Conservation (phyloP, 208 protist species). For the Trypanosomatidae sp. region DNA sequence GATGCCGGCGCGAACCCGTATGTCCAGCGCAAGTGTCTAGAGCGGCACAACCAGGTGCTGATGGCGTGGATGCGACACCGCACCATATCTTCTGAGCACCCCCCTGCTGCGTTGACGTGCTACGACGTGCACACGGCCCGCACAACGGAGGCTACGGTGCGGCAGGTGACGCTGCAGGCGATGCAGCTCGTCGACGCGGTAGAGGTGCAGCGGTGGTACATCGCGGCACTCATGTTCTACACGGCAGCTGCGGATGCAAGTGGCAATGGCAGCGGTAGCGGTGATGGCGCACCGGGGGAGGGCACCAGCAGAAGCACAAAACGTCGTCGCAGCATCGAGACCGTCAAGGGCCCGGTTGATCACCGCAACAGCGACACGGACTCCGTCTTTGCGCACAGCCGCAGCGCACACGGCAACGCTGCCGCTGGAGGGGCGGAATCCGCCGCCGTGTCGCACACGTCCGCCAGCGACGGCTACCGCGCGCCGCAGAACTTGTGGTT, state of each 20-base stretch:
- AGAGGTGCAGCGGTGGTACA: conserved; percentile 61
- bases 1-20: no score
- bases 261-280: no score
- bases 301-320: no score
- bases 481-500: conserved; percentile 55
- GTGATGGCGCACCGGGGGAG: no score
- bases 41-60: conserved; percentile 27
- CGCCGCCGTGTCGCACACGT: neutral
- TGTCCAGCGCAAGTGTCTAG: conserved; percentile 1
- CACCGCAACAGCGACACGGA: no score
- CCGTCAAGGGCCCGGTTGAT: no score
- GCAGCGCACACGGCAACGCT: neutral
- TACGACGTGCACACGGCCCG: conserved; percentile 18
- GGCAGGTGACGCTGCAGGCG: conserved; percentile 30
- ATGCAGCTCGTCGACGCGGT: conserved; percentile 44
- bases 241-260: neutral
- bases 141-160: conserved; percentile 24
- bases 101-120: neutral
- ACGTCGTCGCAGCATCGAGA: no score
- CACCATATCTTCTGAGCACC: neutral
- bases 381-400: neutral
- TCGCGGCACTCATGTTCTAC: conserved; percentile 49
- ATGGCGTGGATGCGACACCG: conserved; percentile 25
- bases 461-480: conserved; percentile 28
- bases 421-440: neutral